A percentile compares a stretch with the other conserved stretches of the same genome.
phyloP scores from a whole-genome alignment of 805 yeast species.

The Saccharomyces eubayanus region DNA sequence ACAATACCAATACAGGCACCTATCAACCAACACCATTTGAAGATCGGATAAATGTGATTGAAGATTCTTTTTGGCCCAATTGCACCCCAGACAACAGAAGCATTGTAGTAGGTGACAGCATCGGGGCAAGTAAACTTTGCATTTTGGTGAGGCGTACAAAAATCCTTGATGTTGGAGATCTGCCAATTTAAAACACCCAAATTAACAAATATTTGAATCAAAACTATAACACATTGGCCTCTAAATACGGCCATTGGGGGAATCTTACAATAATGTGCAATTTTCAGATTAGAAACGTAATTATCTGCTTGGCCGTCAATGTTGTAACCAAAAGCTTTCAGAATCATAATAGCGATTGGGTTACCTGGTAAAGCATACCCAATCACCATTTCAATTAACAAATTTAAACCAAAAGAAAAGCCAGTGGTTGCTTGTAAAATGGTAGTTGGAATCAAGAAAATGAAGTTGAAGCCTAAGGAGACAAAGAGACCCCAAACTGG shows the following conservation, averaged over 20 bases:
- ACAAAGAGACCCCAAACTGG: slow-evolving; percentile 57
- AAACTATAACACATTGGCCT: slow-evolving; percentile 33
- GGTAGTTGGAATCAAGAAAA: slow-evolving; percentile 46
- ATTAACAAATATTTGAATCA: slow-evolving; percentile 26
- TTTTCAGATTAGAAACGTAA: slow-evolving; percentile 47
- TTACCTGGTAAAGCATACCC: slow-evolving; percentile 52
- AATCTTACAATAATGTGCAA: slow-evolving; percentile 50
- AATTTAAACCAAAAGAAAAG: slow-evolving; percentile 40
- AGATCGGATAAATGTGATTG: slow-evolving; percentile 49
- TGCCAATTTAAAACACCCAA: slow-evolving; percentile 33
- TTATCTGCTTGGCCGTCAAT: slow-evolving; percentile 58
- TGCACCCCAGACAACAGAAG: slow-evolving; percentile 49
- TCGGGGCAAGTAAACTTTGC: slow-evolving; percentile 37
- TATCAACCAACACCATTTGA: slow-evolving; percentile 56
- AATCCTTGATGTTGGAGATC: slow-evolving; percentile 27
- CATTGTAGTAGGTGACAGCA: slow-evolving; percentile 39
- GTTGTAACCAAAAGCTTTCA: slow-evolving; percentile 48
- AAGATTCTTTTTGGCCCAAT: slow-evolving; percentile 51
- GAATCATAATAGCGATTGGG: slow-evolving; percentile 44
- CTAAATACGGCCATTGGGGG: slow-evolving; percentile 54
- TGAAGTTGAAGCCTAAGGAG: slow-evolving; percentile 41
- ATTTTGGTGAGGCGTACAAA: slow-evolving; percentile 31
- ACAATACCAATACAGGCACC: slow-evolving; percentile 37
- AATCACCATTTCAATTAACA: slow-evolving; percentile 47
- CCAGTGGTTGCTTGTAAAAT: slow-evolving; percentile 43